Conservation (phyloP, 176 grass and related monocot genomes). For the Alloteropsis semialata region DNA sequence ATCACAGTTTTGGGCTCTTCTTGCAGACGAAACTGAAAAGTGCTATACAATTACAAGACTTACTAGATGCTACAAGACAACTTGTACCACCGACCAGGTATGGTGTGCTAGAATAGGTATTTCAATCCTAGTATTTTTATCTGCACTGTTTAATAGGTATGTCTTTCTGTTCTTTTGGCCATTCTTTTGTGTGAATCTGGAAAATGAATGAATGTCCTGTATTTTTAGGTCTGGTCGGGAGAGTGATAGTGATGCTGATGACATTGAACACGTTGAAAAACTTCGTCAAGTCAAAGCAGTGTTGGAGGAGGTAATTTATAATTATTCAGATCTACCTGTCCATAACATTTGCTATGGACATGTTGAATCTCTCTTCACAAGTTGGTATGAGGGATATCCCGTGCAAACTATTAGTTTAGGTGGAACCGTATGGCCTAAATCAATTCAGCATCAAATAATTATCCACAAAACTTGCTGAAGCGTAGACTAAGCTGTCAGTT, state of each 20-base stretch:
- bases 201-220: slow-evolving; percentile 17
- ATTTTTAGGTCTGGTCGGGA: slow-evolving; percentile 77
- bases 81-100: slow-evolving; percentile 95
- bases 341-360: slow-evolving; percentile 17
- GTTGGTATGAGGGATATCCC: neutral
- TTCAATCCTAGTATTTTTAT: slow-evolving; percentile 13
- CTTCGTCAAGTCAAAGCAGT: slow-evolving; percentile 99
- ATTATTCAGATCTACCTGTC: slow-evolving; percentile 3
- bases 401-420: neutral
- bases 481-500: neutral
- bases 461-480: neutral
- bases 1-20: slow-evolving; percentile 24
- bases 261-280: slow-evolving; percentile 90
- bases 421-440: neutral
- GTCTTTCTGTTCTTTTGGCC: slow-evolving; percentile 2
- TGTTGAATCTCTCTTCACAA: slow-evolving; percentile 5
- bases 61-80: slow-evolving; percentile 94
- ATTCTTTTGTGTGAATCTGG: slow-evolving; percentile 10
- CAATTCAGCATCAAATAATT: slow-evolving; percentile 7
- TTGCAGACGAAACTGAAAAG: slow-evolving; percentile 98
- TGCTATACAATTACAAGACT: slow-evolving; percentile 95
- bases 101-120: slow-evolving; percentile 29
- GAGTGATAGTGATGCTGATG: slow-evolving; percentile 98
- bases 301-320: slow-evolving; percentile 76
- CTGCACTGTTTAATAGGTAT: neutral